Base-by-base conservation (phyloP, 768 basidiomycete species). In the Hydnum rufescens region DNA sequence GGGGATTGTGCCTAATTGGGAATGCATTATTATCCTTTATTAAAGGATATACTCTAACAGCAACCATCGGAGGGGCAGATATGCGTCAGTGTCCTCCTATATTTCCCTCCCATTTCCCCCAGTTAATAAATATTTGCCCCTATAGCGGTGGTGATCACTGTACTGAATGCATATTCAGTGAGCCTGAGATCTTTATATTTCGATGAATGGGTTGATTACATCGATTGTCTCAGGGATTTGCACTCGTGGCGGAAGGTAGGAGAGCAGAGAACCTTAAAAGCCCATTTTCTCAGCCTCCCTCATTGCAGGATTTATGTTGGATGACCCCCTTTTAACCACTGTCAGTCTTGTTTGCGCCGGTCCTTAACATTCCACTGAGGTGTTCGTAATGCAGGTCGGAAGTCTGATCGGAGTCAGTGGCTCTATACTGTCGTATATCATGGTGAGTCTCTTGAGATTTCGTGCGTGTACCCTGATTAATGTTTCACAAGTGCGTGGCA, bases 31-130 rank as follows among this genome's bases (percentile, higher is more conserved):
- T 90, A 51, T 87, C 83, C 60, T 89, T 89, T 65, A 71, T 82
- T 55, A 85, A 86, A 61, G 87, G 87, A 3, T 82, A 72, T 64
- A 90, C 87, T 0, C 84, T 83, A 2, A 88, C 86, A 5, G 82
- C 87, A 8, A 83, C 87, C n/a, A 85, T 90, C 56, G 87, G 87
- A 49, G 87, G 87, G 6, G 87, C 87, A 26, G 87, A 90, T 61
- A 90, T 90, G 87, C 87, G 85, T 87, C 59, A 53, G 82, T 71
- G 22, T 4, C 18, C 34, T 26, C 8, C 8, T 13, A 47, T 47
- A 26, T 13, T 26, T 47, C 44, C 8, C 44, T 39, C 25, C 13
- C 13, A 47, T 13, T 8, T 8, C 8, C 36, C 22, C 22, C 25
- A 25, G 44, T 32, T 50, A 32, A 57, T 32, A 30, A 18, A 22